Base-by-base conservation (phyloP, 768 basidiomycete genomes). In the Hypholoma sublateritium region DNA sequence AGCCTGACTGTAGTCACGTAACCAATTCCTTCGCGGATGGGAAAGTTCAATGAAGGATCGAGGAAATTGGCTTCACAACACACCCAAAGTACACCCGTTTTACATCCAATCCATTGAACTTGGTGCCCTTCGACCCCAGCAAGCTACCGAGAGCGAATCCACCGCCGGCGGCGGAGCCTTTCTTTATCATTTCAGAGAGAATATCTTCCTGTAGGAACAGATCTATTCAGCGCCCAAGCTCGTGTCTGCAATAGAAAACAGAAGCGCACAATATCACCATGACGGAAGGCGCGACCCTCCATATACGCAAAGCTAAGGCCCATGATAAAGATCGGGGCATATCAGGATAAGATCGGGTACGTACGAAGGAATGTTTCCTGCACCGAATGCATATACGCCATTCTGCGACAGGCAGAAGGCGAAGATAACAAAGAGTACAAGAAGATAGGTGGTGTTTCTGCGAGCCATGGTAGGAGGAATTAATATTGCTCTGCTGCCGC, bases 1-100 rank as follows among this genome's bases (percentile, higher is more conserved):
- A 2, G 93, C 91, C 75, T 89, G 88, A 63, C 87, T 89, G 71
- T 94, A 95, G 73, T 95, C 93, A 37, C 94, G 79, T 35, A 95
- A 79, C 93, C 92, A 93, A 68, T 92, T 92, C 6, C 89, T 89
- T 32, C 28, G 3, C 1, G 28, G 28, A 32, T 32, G 28, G 5
- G 9, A 32, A 32, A 32, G 28, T 32, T 32, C 6, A 32, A 32
- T 9, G 28, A 32, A 9, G 28, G 9, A 32, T 32, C 28, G 9
- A 1, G 37, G 37, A 25, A 16, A 49, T n/a, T 13, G 17, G 28
- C 21, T 28, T 44, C 42, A 8, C 47, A 32, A 65, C 84, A 34
- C 53, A 88, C 87, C 88, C 88, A 70, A 90, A 91, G 67, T 90
- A 91, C 4, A 93, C 87, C 24, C 91, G 79, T 69, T 94, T 94